phyloP scores from a whole-genome alignment of 768 basidiomycete species.

The Erythrobasidium yunnanense region DNA sequence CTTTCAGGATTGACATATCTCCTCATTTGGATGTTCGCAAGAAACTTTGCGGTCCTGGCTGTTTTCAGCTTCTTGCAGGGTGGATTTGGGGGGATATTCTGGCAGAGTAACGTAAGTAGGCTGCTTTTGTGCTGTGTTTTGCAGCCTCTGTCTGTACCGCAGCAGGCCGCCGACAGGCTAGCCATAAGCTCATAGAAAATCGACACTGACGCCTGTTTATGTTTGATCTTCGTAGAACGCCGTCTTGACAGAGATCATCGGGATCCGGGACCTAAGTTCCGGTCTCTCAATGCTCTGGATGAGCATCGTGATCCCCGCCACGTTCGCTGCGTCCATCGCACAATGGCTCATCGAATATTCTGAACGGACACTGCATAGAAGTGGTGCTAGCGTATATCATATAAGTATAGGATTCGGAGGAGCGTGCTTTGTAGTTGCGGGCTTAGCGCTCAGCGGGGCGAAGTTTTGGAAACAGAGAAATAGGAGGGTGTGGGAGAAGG shows the following conservation, averaged over 20 bases:
- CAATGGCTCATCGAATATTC: constrained; percentile 36
- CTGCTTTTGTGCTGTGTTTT: no score
- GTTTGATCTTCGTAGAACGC: no score
- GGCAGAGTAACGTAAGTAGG: constrained; percentile 56
- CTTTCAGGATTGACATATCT: constrained; percentile 39
- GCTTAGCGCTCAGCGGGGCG: constrained; percentile 58
- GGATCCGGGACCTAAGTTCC: constrained; percentile 44
- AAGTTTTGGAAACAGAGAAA: constrained; percentile 52
- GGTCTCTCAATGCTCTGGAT: constrained; percentile 39
- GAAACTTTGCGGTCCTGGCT: constrained; percentile 39
- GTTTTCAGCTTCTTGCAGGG: constrained; percentile 41
- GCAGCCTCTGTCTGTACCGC: no score
- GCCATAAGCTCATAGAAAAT: no score
- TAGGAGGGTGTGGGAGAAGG: constrained; percentile 22
- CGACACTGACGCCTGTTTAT: no score
- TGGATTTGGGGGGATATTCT: constrained; percentile 51
- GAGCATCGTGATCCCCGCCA: constrained; percentile 32
- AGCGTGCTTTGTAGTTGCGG: constrained; percentile 49
- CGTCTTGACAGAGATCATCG: constrained; percentile 67
- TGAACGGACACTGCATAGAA: constrained; percentile 48
- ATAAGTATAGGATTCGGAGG: constrained; percentile 51
- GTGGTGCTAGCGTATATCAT: constrained; percentile 58
- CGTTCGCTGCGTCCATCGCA: constrained; percentile 38
- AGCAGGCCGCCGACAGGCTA: no score
- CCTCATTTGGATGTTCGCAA: constrained; percentile 40